phyloP scores from a whole-genome alignment of 805 yeast species.

The Candida lessepsii region DNA sequence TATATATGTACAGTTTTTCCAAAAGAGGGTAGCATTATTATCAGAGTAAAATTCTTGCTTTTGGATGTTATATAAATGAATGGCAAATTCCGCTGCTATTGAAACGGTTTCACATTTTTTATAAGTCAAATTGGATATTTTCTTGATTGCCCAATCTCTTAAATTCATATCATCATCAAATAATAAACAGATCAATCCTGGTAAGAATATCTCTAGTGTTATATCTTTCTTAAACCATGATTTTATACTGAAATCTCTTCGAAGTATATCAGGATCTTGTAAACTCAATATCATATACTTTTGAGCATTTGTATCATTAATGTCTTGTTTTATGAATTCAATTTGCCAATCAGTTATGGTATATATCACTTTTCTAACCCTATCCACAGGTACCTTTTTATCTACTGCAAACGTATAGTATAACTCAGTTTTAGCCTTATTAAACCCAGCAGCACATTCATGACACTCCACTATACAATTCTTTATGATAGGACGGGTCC shows the following conservation, averaged over 20 bases:
- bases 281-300: slow-evolving; percentile 6
- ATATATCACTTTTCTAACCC: slow-evolving; percentile 30
- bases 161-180: slow-evolving; percentile 48
- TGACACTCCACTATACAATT: slow-evolving; percentile 48
- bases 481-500: slow-evolving; percentile 41
- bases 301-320: not conserved
- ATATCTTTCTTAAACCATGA: slow-evolving; percentile 2
- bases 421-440: slow-evolving; percentile 50
- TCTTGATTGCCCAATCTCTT: slow-evolving; percentile 8
- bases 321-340: slow-evolving; percentile 2
- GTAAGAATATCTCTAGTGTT: not conserved
- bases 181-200: slow-evolving; percentile 50
- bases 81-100: slow-evolving; percentile 2
- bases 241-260: slow-evolving; percentile 5
- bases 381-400: slow-evolving; percentile 40
- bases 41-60: slow-evolving; percentile 48
- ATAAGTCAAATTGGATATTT: not conserved
- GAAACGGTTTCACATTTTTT: not conserved
- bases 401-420: slow-evolving; percentile 50
- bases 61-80: slow-evolving; percentile 50
- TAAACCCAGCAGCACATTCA: slow-evolving; percentile 53
- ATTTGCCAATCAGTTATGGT: slow-evolving; percentile 39
- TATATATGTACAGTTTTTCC: slow-evolving; percentile 42
- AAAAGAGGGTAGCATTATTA: slow-evolving; percentile 42
- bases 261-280: slow-evolving; percentile 8